Evolutionary conservation across 2,329 filamentous ascomycete genomes (phyloP).

Genomic region (Coccinonectria pachysandricola): DNA sequence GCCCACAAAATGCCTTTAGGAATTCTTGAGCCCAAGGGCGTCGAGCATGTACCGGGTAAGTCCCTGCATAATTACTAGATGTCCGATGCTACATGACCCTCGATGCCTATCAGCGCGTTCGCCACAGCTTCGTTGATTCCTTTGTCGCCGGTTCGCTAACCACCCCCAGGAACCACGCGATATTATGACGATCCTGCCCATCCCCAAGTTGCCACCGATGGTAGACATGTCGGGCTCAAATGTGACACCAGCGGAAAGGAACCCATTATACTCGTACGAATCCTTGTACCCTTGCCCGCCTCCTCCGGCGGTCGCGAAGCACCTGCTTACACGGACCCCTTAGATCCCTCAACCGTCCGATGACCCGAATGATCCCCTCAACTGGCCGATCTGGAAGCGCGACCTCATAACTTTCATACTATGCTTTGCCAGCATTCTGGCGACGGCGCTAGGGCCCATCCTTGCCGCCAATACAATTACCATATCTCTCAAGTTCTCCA

Average conservation of each 20-base stretch:
- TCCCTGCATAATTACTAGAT: too few relatives aligned
- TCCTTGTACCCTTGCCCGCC: not conserved
- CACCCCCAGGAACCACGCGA: slow-evolving; percentile 43
- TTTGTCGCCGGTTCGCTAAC: not conserved
- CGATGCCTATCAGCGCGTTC: too few relatives aligned
- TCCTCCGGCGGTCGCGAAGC: not conserved
- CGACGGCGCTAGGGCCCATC: slow-evolving; percentile 73
- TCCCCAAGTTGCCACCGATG: slow-evolving; percentile 31
- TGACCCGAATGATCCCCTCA: slow-evolving; percentile 79
- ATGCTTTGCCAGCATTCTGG: slow-evolving; percentile 72
- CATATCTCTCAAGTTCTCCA: slow-evolving; percentile 54
- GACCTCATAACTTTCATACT: slow-evolving; percentile 72
- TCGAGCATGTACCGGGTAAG: slow-evolving; percentile 66
- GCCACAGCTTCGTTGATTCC: too few relatives aligned
- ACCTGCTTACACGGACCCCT: slow-evolving; percentile 7
- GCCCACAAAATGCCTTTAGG: slow-evolving; percentile 47
- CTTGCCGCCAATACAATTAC: slow-evolving; percentile 82
- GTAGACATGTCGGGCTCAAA: slow-evolving; percentile 49
- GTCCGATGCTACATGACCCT: too few relatives aligned
- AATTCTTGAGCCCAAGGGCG: slow-evolving; percentile 57
- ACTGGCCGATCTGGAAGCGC: slow-evolving; percentile 78
- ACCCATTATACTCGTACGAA: slow-evolving; percentile 63
- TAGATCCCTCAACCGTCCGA: slow-evolving; percentile 76
- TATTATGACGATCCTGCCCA: slow-evolving; percentile 52
- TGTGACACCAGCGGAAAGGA: slow-evolving; percentile 56